Percentiles rank a stretch among this genome's conserved stretches.
Evolutionary conservation across 352 stramenopile genomes (phyloP).

Genomic region (Phytophthora agathidicida): DNA sequence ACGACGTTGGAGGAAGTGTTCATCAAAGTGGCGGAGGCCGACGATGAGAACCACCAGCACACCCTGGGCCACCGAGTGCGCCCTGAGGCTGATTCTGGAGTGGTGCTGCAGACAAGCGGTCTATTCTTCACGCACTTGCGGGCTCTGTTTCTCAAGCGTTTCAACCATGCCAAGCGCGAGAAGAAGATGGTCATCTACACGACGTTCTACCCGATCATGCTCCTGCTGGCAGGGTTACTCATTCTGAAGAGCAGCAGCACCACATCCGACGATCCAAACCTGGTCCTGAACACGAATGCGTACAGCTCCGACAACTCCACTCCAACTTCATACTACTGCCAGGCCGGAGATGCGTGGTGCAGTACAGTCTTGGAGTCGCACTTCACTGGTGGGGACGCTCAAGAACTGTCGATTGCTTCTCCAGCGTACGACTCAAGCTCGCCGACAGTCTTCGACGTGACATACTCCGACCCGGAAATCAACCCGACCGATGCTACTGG

Average conservation of each 20-base stretch:
- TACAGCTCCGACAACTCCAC: constrained; percentile 27
- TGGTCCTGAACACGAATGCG: constrained; percentile 28
- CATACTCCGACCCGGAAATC: constrained; percentile 42
- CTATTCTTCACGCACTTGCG: constrained; percentile 37
- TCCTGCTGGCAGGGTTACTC: constrained; percentile 48
- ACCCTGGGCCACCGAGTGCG: constrained; percentile 20
- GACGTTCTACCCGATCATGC: constrained; percentile 47
- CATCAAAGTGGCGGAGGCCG: constrained; percentile 54
- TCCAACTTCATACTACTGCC: constrained; percentile 40
- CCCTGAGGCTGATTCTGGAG: neutral
- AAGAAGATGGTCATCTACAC: constrained; percentile 53
- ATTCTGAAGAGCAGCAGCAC: constrained; percentile 40
- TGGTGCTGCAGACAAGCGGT: constrained; percentile 7
- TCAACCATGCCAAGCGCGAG: constrained; percentile 49
- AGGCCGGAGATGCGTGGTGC: constrained; percentile 36
- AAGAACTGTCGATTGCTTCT: constrained; percentile 14
- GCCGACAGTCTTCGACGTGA: constrained; percentile 51
- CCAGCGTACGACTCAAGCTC: constrained; percentile 31
- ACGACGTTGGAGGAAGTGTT: constrained; percentile 76
- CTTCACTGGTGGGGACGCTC: constrained; percentile 31
- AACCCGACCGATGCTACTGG: constrained; percentile 43
- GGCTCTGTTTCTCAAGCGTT: constrained; percentile 54
- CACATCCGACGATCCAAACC: constrained; percentile 38
- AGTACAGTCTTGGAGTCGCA: constrained; percentile 28
- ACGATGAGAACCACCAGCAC: constrained; percentile 36